Base-by-base conservation (phyloP, 305 asterid genomes). In the Vinca major region DNA sequence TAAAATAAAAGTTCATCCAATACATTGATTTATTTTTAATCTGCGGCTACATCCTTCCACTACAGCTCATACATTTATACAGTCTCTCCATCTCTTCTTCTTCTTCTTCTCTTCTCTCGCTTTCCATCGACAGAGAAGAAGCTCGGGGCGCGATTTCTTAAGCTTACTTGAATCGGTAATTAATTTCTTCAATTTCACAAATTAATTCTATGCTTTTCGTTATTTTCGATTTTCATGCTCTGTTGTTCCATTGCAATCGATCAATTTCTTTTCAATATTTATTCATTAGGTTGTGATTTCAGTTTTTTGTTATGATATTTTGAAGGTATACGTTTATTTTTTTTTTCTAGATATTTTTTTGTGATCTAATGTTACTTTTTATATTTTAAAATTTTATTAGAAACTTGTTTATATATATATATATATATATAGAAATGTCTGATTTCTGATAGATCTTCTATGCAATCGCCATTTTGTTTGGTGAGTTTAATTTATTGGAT, bases 161-260 rank as follows among this genome's bases (percentile, higher is more conserved):
- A 21, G 41, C 68, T 73, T 26, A 45, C n/a, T 53, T 51, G 43
- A 55, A 73, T 61, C 65, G 72, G 77, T 73, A 52, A 63, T 33
- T 50, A 3, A 9, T 49, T 21, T 10, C 7, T 48, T 48, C 6
- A 9, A 26, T 26, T 26, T 26, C 33, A 26, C 33, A 26, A 26
- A 26, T 26, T 26, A 26, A 26, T 26, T 26, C 0, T 3, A 17
- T 41, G 0, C 39, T 41, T 41, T 3, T 53, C 14, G 1, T 13
- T 3, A 48, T 43, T 3, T n/a, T 26, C 21, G 37, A 73, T 62
- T 63, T 53, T 10, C 60, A n/a, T 73, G 77, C 61, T 73, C 69
- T 26, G 33, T 26, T 53, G 60, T 20, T 54, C 36, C 55, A 14
- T 20, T 40, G 14, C 19, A 9, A 44, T 33, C 54, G 40, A 37